Evolutionary conservation across 192 early-diverging fungal species (phyloP), one percentile per base, ranked within the genome.

Genomic region (Backusella mclennaniae): DNA sequence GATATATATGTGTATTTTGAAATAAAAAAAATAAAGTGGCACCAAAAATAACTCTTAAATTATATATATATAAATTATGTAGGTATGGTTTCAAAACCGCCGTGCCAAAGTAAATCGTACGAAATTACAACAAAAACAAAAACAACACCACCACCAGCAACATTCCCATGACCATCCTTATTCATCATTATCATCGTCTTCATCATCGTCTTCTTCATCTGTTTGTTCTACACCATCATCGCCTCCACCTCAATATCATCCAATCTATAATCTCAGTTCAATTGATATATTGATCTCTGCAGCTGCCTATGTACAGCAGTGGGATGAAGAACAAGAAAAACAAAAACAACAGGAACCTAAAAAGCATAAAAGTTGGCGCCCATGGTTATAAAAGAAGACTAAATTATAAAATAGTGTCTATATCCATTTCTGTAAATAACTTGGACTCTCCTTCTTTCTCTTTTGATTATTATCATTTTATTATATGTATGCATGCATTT

Each of bases 61-160:
- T 36, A 59, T 42, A 39, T 36, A 39, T 39, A 39, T 39, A 39
- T 41, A 33, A 17, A 36, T 71, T 33, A 66, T 66, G n/a, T 36
- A 89, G 87, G 93, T 94, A 69, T 95, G 93, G 93, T 95, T 95
- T 84, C 93, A 95, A 84, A 95, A 95, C 81, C 89, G 93, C 73
- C 87, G 93, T 46, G 93, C 93, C 38, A 95, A 95, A 79, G 90
- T 88, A 72, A 95, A 93, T 83, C 87, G 92, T 59, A 77, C 59
- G 33, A 39, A 19, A 14, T 14, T 71, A 53, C 76, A 77, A 72
- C 49, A 73, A 39, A 19, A 71, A 42, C 72, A 73, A 73, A 15
- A 73, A 73, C 49, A 71, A 41, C 53, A 75, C 41, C 73, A 67
- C 8, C 29, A 39, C 23, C 9, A 67, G 31, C 53, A 49, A 49